These are phyloP conservation scores for Ambrosia trifida DNA, from an alignment of 129 eudicot species.

Conservation along the genomic window DNA sequence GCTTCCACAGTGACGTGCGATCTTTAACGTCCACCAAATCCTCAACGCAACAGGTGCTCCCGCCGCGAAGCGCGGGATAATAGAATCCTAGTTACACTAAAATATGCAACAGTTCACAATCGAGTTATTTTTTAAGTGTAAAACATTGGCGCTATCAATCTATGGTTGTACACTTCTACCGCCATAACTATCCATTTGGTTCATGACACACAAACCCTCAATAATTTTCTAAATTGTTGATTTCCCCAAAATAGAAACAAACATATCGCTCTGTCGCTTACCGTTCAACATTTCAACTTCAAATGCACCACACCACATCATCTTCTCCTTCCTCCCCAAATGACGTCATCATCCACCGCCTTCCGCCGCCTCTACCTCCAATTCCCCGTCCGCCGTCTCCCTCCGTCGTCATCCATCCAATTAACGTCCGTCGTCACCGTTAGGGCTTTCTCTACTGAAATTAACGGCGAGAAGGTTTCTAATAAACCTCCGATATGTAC, in stretches of 20 bases:
- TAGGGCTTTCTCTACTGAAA: constrained; percentile 51
- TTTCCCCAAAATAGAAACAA: background rate
- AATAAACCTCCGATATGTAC: constrained; percentile 78
- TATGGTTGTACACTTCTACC: background rate
- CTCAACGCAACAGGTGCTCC: too few species aligned
- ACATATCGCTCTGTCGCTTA: background rate
- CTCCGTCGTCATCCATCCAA: constrained; percentile 3
- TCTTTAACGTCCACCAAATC: too few species aligned
- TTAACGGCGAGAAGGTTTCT: constrained; percentile 43
- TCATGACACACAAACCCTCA: constrained; percentile 21
- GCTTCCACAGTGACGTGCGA: too few species aligned
- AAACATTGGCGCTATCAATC: too few species aligned
- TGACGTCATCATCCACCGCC: constrained; percentile 38
- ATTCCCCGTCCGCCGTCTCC: constrained; percentile 39
- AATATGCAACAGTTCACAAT: too few species aligned
- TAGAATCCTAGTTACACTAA: too few species aligned
- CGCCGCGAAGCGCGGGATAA: too few species aligned
- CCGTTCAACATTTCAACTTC: background rate
- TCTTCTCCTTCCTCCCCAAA: constrained; percentile 42
- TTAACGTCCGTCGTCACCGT: constrained; percentile 13
- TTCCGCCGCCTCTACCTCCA: constrained; percentile 36
- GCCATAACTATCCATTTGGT: constrained; percentile 26
- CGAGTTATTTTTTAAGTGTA: too few species aligned
- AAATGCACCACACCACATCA: constrained; percentile 9
- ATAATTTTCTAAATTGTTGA: background rate